Conservation (phyloP, 1,284 basidiomycete species). For the Vanrija humicola region DNA sequence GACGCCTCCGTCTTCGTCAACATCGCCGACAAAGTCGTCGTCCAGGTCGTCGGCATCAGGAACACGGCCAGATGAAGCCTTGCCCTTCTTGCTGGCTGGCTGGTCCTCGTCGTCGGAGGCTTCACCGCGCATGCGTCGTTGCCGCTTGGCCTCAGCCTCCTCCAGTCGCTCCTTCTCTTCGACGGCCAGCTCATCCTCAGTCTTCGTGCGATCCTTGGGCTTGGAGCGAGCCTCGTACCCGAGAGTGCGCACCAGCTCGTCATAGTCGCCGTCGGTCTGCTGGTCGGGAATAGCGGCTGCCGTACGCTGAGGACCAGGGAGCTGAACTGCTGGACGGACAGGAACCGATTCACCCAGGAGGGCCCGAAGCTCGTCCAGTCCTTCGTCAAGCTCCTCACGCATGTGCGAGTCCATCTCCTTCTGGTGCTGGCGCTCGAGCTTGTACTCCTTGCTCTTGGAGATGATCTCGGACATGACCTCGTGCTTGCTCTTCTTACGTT, state of each 20-base stretch:
- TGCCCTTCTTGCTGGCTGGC: constrained; percentile 35
- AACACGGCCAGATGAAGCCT: constrained; percentile 13
- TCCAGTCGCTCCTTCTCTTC: constrained; percentile 85
- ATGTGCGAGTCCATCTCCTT: constrained; percentile 80
- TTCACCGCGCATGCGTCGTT: constrained; percentile 82
- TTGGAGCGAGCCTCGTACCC: constrained; percentile 91
- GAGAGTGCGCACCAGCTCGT: constrained; percentile 85
- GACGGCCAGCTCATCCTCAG: constrained; percentile 85
- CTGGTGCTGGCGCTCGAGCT: constrained; percentile 68
- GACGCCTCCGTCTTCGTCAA: constrained; percentile 53
- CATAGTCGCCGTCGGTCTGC: constrained; percentile 60
- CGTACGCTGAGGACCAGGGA: constrained; percentile 51
- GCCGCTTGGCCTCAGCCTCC: constrained; percentile 74
- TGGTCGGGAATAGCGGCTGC: constrained; percentile 24
- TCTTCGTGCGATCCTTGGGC: constrained; percentile 93
- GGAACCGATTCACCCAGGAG: constrained; percentile 65
- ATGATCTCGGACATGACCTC: constrained; percentile 99
- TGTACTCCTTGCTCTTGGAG: constrained; percentile 93
- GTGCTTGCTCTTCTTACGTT: constrained; percentile 81
- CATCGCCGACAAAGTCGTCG: constrained; percentile 67
- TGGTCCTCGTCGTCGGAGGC: constrained; percentile 63
- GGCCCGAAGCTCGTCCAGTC: constrained; percentile 76
- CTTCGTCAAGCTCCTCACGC: constrained; percentile 81
- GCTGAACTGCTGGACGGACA: constrained; percentile 31
- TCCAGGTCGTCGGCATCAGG: constrained; percentile 75